phyloP scores from a whole-genome alignment of 2,329 filamentous ascomycete species.

The Colletotrichum sp. region DNA sequence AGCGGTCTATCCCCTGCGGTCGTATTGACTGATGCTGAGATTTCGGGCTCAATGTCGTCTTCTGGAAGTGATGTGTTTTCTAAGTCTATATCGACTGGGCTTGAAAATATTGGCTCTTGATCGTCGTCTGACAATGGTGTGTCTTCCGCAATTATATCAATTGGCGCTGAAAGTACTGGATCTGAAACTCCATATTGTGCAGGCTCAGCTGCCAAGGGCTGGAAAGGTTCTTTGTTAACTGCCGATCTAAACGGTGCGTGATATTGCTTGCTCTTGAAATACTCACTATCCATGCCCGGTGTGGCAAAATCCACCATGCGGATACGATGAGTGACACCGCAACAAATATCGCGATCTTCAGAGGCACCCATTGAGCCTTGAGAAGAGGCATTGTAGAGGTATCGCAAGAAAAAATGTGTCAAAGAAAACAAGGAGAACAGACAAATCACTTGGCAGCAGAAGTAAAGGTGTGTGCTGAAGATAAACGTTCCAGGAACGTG shows the following conservation, averaged over 20 bases:
- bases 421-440: not conserved
- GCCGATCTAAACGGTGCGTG: not conserved
- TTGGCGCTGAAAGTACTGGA: not conserved
- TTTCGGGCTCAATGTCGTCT: not conserved
- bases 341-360: not conserved
- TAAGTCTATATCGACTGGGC: not conserved
- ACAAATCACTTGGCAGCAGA: not conserved
- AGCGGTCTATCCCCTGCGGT: not conserved
- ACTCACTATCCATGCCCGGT: not conserved
- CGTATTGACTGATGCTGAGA: not conserved
- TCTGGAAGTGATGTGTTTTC: not conserved
- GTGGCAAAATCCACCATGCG: not conserved
- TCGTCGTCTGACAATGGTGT: not conserved
- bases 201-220: not conserved
- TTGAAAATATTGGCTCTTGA: not conserved
- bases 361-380: not conserved
- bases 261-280: not conserved
- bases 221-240: not conserved
- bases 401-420: not conserved
- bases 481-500: not conserved
- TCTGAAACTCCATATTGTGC: not conserved
- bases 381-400: not conserved
- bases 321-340: not conserved
- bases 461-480: not conserved
- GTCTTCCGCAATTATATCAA: not conserved